Conservation (phyloP, 139 green algal species). For the Chara braunii region DNA sequence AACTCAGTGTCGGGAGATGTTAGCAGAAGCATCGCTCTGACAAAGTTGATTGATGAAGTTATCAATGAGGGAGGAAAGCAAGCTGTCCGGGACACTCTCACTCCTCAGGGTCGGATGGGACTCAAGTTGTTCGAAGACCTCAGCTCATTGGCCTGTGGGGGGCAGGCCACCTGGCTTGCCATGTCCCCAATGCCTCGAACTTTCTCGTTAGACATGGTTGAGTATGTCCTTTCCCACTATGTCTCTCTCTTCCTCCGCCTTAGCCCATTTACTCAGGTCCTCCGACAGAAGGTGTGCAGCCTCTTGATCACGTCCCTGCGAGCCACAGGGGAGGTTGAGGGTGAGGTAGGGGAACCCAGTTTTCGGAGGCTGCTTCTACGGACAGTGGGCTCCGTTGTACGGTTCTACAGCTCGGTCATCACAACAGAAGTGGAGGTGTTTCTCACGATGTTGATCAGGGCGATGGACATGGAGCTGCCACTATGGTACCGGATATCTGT, state of each 20-base stretch:
- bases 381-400: slow-evolving; percentile 16
- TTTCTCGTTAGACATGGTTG: slow-evolving; percentile 37
- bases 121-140: slow-evolving; percentile 28
- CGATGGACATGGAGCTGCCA: slow-evolving; percentile 35
- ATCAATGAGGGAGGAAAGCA: no score
- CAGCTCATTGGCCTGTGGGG: no score
- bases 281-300: slow-evolving; percentile 23
- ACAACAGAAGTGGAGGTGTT: slow-evolving; percentile 41
- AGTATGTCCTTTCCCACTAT: slow-evolving; percentile 40
- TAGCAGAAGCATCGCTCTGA: slow-evolving; percentile 24
- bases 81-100: slow-evolving; percentile 8
- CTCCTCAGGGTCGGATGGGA: slow-evolving; percentile 11
- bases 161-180: slow-evolving; percentile 28
- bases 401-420: slow-evolving; percentile 15
- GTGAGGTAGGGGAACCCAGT: slow-evolving; percentile 27
- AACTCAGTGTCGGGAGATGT: slow-evolving; percentile 17
- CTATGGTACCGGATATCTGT: slow-evolving; percentile 41
- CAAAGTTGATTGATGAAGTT: no score
- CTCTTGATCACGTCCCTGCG: slow-evolving; percentile 40
- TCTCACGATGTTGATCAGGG: slow-evolving; percentile 37
- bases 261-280: slow-evolving; percentile 10
- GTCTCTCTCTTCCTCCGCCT: slow-evolving; percentile 21
- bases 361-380: slow-evolving; percentile 26
- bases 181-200: slow-evolving; percentile 18
- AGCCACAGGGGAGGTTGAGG: slow-evolving; percentile 31